phyloP scores from a whole-genome alignment of 495 filamentous ascomycete genomes.

The Haplographium delicatum region DNA sequence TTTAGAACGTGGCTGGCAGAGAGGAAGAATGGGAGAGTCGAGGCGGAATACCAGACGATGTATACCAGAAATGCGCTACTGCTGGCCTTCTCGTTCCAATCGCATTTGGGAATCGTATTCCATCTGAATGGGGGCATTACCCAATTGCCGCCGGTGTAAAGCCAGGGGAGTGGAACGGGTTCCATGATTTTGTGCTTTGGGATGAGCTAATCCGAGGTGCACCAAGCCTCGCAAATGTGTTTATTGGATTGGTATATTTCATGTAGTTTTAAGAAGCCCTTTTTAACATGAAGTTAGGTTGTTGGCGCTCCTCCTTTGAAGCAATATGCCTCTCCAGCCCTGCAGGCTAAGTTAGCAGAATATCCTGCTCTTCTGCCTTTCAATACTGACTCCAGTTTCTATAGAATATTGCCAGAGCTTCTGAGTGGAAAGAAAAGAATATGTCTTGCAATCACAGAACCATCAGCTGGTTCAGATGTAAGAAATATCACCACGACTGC shows the following conservation, averaged over 20 bases:
- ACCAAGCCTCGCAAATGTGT: slow-evolving; percentile 10
- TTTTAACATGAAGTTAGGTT: neutral
- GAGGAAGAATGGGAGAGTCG: slow-evolving; percentile 14
- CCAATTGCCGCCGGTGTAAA: slow-evolving; percentile 8
- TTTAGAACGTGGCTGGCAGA: slow-evolving; percentile 12
- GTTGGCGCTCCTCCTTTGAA: slow-evolving; percentile 16
- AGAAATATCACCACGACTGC: slow-evolving; percentile 92
- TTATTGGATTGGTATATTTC: slow-evolving; percentile 15
- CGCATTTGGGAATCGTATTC: slow-evolving; percentile 10
- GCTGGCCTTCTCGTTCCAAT: slow-evolving; percentile 15
- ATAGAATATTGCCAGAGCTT: slow-evolving; percentile 65
- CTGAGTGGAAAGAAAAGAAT: slow-evolving; percentile 89
- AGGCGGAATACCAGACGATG: slow-evolving; percentile 13
- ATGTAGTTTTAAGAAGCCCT: neutral
- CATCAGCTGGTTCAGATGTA: slow-evolving; percentile 75
- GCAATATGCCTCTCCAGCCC: slow-evolving; percentile 10
- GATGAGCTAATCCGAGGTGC: slow-evolving; percentile 18
- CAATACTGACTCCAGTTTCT: neutral
- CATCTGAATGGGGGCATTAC: slow-evolving; percentile 9
- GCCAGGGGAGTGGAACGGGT: slow-evolving; percentile 15
- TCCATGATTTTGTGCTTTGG: slow-evolving; percentile 21
- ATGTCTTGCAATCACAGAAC: slow-evolving; percentile 80
- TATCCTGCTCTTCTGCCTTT: neutral
- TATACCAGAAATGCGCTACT: slow-evolving; percentile 8
- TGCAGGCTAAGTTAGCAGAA: slow-evolving; percentile 11